These are phyloP conservation scores for Thalassiosira mediterranea DNA, from an alignment of 352 stramenopile genomes.

Conservation along the genomic window DNA sequence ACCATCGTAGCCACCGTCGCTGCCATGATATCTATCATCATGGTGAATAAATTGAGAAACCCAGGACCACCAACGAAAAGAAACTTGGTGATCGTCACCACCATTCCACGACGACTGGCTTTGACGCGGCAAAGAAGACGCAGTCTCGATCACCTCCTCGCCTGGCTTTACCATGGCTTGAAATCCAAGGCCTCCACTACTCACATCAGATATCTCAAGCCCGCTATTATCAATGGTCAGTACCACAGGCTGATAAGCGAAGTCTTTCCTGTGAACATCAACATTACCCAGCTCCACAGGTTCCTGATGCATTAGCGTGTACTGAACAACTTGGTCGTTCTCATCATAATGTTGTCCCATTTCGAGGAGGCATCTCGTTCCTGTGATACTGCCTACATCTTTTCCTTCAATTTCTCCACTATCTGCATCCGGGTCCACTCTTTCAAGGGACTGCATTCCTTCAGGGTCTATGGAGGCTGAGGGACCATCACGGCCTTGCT, in stretches of 20 bases:
- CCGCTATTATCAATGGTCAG: conserved; percentile 14
- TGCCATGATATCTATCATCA: no score
- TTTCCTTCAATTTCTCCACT: background rate
- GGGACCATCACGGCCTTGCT: background rate
- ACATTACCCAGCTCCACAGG: conserved; percentile 59
- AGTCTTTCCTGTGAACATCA: conserved; percentile 66
- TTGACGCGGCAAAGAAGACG: conserved; percentile 1
- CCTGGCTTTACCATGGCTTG: conserved; percentile 16
- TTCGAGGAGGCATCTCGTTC: conserved; percentile 28
- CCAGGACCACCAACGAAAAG: conserved; percentile 67
- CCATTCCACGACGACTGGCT: conserved; percentile 1
- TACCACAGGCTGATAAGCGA: conserved; percentile 66
- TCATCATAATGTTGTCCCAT: conserved; percentile 36
- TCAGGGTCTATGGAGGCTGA: no score
- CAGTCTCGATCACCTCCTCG: conserved; percentile 9
- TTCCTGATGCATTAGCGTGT: conserved; percentile 59
- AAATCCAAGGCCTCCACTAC: conserved; percentile 13
- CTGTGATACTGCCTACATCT: background rate
- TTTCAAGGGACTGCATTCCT: no score
- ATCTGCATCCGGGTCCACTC: background rate
- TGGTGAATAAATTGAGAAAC: conserved; percentile 46
- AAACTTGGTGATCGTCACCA: conserved; percentile 27
- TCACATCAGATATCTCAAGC: no score
- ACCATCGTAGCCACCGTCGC: no score
- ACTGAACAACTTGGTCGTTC: conserved; percentile 40